Evolutionary conservation across 768 basidiomycete genomes (phyloP).

Genomic region (Ramaria sp.): DNA sequence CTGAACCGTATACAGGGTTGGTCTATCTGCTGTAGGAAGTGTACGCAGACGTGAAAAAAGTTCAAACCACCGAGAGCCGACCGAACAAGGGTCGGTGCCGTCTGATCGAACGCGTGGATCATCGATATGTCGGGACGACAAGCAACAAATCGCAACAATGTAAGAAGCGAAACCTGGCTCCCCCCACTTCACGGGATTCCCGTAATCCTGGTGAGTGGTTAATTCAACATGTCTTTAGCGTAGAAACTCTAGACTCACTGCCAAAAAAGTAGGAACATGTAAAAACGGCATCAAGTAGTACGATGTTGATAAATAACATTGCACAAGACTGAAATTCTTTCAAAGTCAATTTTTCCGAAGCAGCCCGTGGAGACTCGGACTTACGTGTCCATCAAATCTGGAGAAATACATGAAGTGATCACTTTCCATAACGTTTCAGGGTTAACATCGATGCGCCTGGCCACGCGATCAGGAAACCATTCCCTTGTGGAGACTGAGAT

Average conservation of each 20-base stretch:
- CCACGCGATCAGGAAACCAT: constrained; percentile 81
- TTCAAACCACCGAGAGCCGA: constrained; percentile 88
- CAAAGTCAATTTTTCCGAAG: constrained; percentile 9
- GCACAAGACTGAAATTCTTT: constrained; percentile 45
- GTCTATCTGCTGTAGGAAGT: constrained; percentile 79
- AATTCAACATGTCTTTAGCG: not conserved
- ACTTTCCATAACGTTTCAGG: constrained; percentile 82
- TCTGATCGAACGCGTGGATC: constrained; percentile 82
- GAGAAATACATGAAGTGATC: constrained; percentile 76
- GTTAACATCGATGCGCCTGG: constrained; percentile 65
- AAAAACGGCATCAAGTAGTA: constrained; percentile 88
- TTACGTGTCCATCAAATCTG: constrained; percentile 90
- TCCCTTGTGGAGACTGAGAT: constrained; percentile 26
- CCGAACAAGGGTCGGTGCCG: constrained; percentile 64
- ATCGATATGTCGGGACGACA: constrained; percentile 87
- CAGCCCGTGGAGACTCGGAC: constrained; percentile 17
- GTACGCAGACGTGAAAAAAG: constrained; percentile 78
- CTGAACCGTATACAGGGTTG: constrained; percentile 87
- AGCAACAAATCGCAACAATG: constrained; percentile 85
- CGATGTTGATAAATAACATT: constrained; percentile 84
- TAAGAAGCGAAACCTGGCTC: constrained; percentile 93
- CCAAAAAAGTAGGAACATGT: constrained; percentile 81
- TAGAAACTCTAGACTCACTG: constrained; percentile 32
- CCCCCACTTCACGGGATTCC: constrained; percentile 89
- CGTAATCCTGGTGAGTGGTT: constrained; percentile 57